Conservation (phyloP, 192 early-diverging fungal species). For the Podila minutissima region DNA sequence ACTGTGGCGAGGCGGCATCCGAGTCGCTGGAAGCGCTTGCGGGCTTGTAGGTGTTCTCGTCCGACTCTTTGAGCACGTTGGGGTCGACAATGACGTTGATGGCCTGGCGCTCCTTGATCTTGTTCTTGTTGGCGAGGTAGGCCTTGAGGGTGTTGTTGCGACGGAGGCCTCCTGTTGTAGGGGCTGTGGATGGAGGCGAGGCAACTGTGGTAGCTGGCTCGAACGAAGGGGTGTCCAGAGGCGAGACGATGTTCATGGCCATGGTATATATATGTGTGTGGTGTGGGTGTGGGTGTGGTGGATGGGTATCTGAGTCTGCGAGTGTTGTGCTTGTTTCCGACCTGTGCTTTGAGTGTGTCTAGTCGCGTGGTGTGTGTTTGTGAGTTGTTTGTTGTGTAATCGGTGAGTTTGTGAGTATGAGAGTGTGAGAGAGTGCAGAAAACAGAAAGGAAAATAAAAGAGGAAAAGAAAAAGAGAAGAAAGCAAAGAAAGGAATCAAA, state of each 20-base stretch:
- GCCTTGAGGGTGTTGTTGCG: constrained; percentile 47
- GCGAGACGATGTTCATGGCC: constrained; percentile 26
- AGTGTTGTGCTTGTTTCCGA: background rate
- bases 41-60: background rate
- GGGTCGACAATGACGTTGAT: constrained; percentile 49
- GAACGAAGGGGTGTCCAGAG: constrained; percentile 16
- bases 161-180: constrained; percentile 25
- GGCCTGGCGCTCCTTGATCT: constrained; percentile 49
- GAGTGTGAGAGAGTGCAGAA: constrained; percentile 1
- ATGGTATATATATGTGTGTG: constrained; percentile 1
- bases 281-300: background rate
- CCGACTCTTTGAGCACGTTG: constrained; percentile 12
- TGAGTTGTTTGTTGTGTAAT: background rate
- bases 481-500: background rate
- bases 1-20: background rate
- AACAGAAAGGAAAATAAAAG: background rate
- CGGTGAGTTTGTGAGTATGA: background rate
- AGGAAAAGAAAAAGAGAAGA: background rate
- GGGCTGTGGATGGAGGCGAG: background rate
- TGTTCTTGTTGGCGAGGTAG: constrained; percentile 53
- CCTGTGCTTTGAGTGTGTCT: background rate
- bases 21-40: background rate
- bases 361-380: constrained; percentile 1
- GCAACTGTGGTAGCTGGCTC: constrained; percentile 15
- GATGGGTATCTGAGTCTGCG: background rate